Base-by-base conservation (phyloP, 2,329 filamentous ascomycete species). In the Fusarium pseudonygamai region DNA sequence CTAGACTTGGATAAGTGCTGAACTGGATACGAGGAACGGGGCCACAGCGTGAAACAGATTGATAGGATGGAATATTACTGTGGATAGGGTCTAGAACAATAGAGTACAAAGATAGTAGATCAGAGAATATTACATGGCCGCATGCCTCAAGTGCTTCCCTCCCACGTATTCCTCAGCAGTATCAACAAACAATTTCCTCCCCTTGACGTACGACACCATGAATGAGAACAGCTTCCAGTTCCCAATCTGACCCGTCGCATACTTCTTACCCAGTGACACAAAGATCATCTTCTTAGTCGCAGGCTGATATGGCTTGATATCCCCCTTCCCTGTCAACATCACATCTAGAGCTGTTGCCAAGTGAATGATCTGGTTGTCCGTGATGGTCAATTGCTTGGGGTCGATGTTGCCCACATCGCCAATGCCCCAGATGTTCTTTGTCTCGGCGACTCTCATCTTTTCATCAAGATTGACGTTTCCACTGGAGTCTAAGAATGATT, bases 401-500 rank as follows among this genome's bases (percentile, higher is more conserved):
- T 85, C 81, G 7, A 83, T 78, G 68, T 82, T 79, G 7, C 84
- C 83, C 1, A 82, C 80, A 58, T 87, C 85, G 15, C 85, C 84
- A 6, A 84, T 68, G 4, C 82, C 81, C 79, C 84, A 86, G 8
- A 86, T 76, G 60, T 85, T 85, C 8, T 74, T 56, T 39, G 80
- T 76, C 0, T 78, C 78, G 0, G 64, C 60, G 1, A 79, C 79
- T n/a, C 79, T 80, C 64, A 86, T 74, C 42, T 75, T 77, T 2
- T 72, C 62, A 45, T 82, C 80, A 18, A 83, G 78, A 7, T 77
- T 76, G 22, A 86, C 52, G 32, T 79, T 81, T 1, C 82, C 80
- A 0, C 59, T 28, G 5, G 69, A 45, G 39, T 83, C 82, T 8
- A 83, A 68, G 49, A 85, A 76, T 3, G 72, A 47, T 0, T 64